These are phyloP conservation scores for Cercophora newfieldiana DNA, from an alignment of 495 filamentous ascomycete genomes.

Conservation along the genomic window DNA sequence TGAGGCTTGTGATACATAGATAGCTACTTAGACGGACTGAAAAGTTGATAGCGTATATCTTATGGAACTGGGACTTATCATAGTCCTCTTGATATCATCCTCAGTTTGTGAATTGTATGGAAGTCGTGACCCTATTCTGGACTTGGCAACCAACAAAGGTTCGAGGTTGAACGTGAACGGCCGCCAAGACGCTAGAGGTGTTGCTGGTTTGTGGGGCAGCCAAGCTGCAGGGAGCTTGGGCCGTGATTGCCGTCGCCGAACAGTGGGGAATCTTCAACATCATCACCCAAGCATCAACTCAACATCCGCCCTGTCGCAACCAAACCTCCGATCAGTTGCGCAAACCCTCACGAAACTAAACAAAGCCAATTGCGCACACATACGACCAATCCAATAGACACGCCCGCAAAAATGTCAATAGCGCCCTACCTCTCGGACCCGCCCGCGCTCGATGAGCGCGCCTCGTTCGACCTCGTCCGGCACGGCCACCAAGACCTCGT, in stretches of 20 bases:
- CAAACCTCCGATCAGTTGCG: background rate
- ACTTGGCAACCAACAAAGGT: background rate
- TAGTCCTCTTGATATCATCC: background rate
- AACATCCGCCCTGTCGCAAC: background rate
- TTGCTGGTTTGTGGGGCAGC: background rate
- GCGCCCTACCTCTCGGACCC: slow-evolving; percentile 63
- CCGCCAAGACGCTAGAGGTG: slow-evolving; percentile 4
- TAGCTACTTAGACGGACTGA: background rate
- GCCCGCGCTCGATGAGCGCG: slow-evolving; percentile 73
- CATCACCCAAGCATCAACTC: slow-evolving; percentile 11
- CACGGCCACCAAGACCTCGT: slow-evolving; percentile 70
- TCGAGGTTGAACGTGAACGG: background rate
- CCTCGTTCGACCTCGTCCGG: slow-evolving; percentile 50
- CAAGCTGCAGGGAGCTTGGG: slow-evolving; percentile 23
- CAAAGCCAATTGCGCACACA: background rate
- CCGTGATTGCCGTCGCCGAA: slow-evolving; percentile 12
- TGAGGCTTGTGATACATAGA: background rate
- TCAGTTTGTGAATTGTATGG: background rate
- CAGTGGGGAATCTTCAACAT: background rate
- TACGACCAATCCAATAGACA: background rate
- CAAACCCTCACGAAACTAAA: background rate
- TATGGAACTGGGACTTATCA: background rate
- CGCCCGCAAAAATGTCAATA: slow-evolving; percentile 22
- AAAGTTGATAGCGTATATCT: background rate
- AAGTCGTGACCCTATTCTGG: background rate